These are phyloP conservation scores for Deakozyma indianensis DNA, from an alignment of 805 yeast species.

Conservation along the genomic window DNA sequence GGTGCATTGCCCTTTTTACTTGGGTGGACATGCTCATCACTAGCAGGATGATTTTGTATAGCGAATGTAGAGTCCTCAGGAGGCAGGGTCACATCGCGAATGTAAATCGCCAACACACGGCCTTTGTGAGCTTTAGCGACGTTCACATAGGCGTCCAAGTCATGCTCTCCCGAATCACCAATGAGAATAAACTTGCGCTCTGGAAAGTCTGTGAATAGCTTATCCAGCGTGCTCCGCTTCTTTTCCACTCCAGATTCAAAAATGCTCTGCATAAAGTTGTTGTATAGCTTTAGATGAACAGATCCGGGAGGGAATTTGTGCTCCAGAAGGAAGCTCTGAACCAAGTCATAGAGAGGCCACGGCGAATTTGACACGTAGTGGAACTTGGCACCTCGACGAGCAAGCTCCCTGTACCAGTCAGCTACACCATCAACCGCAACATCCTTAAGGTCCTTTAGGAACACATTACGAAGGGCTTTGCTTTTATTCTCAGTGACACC, in stretches of 20 bases:
- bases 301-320: conserved; percentile 65
- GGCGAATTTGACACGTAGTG: conserved; percentile 96
- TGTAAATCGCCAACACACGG: conserved; percentile 59
- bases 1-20: neutral
- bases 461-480: conserved; percentile 63
- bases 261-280: conserved; percentile 65
- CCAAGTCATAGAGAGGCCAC: conserved; percentile 63
- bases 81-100: conserved; percentile 49
- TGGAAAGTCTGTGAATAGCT: conserved; percentile 61
- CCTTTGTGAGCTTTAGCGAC: conserved; percentile 48
- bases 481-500: conserved; percentile 85
- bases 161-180: conserved; percentile 95
- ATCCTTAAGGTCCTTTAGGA: conserved; percentile 47
- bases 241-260: conserved; percentile 80
- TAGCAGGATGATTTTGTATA: no score
- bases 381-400: conserved; percentile 38
- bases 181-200: conserved; percentile 63
- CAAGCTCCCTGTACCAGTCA: conserved; percentile 50
- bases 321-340: conserved; percentile 39
- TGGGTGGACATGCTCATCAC: conserved; percentile 4
- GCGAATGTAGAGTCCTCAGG: conserved; percentile 13
- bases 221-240: conserved; percentile 50
- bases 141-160: conserved; percentile 77
- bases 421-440: conserved; percentile 66
- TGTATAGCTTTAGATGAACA: conserved; percentile 73